Base-by-base conservation (phyloP, 2,329 filamentous ascomycete species). In the Pestalotiopsis sp. region DNA sequence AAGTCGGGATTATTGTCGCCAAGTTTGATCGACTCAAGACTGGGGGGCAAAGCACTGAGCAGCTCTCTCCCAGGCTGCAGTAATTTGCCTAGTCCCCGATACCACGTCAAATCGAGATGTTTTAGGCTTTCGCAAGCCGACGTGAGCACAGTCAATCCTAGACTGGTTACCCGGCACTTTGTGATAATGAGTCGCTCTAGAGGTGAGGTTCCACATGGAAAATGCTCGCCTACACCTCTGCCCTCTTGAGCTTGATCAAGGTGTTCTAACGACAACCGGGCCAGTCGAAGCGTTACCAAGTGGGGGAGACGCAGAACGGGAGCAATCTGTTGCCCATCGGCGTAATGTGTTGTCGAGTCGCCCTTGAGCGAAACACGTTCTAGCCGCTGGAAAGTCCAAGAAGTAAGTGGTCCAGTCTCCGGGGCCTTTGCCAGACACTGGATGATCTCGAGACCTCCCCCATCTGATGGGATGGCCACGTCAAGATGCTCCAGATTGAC, bases 401-500 rank as follows among this genome's bases (percentile, higher is more conserved):
- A 27, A n/a, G 60, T n/a, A 38, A 36, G n/a, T 6, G 20, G 25
- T 17, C 17, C 25, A 7, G 20, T 23, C 60, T 31, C 12, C 20
- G 9, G 13, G 9, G 23, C 4, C 12, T n/a, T n/a, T 6, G 14
- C 36, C 17, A 41, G 20, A 23, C n/a, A 63, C 38, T 63, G 27
- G 5, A 63, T 25, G n/a, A 63, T 36, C 31, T 25, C 60, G 27
- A 45, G 31, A 14, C 11, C 20, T 36, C n/a, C 31, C 14, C 27
- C 60, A 17, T 45, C 13, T 14, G 31, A 12, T 20, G 60, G 60
- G 23, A 63, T 31, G 14, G 60, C 17, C 20, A 63, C 12, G 20
- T 63, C 60, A 12, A 63, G 27, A 45, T 36, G 31, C 38, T 63
- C 60, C 12, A 63, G 60, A 63, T 63, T 63, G 20, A 41, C 23